Percentiles rank a stretch among this genome's conserved stretches.
Evolutionary conservation across 1,284 basidiomycete genomes (phyloP).

Genomic region (Ceratobasidium sp.): DNA sequence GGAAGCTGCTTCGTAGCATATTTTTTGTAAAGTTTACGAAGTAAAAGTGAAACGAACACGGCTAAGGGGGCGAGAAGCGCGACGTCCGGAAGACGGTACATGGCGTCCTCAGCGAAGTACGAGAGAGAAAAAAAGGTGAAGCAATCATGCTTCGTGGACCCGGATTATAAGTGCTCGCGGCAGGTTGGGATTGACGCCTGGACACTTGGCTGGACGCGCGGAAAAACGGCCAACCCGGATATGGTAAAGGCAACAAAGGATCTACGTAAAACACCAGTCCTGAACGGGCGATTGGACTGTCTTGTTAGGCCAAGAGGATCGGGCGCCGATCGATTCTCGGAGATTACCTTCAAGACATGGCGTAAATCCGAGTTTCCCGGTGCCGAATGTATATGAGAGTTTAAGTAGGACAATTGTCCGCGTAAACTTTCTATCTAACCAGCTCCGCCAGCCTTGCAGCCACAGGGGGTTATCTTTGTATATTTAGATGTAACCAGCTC

Average conservation of each 20-base stretch:
- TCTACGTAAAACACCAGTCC: neutral
- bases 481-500: neutral
- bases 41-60: neutral
- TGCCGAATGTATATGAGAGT: too few relatives aligned
- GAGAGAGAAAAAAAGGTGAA: neutral
- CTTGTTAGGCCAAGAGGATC: neutral
- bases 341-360: too few relatives aligned
- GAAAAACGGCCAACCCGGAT: constrained; percentile 14
- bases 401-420: neutral
- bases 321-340: neutral
- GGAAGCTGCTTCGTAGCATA: neutral
- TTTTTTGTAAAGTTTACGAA: constrained; percentile 13
- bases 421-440: neutral
- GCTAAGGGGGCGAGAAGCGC: constrained; percentile 1
- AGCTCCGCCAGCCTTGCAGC: neutral
- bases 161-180: constrained; percentile 1
- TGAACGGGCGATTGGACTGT: neutral
- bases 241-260: constrained; percentile 6
- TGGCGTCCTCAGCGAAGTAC: neutral
- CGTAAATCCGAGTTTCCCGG: neutral
- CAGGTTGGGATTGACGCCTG: neutral
- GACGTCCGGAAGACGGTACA: neutral
- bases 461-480: neutral
- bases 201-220: neutral
- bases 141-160: neutral